Percentiles rank a stretch among this genome's conserved stretches.
phyloP scores from a whole-genome alignment of 257 asterid genomes.

The Leptodermis oblonga region DNA sequence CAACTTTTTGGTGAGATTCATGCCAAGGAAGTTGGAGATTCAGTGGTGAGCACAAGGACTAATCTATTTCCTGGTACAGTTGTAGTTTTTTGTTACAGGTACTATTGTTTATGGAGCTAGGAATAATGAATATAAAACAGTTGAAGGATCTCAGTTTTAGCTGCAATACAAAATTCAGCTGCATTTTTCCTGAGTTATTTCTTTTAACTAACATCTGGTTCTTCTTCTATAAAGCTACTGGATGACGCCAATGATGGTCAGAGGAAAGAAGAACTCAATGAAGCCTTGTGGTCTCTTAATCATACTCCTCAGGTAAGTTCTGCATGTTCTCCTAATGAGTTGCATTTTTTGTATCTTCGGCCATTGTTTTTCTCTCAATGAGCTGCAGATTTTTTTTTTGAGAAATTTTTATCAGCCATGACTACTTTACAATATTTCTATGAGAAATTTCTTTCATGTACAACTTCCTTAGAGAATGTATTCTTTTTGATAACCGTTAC shows the following conservation, averaged over 20 bases:
- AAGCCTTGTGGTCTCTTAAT: slow-evolving; percentile 72
- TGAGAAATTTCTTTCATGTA: background rate
- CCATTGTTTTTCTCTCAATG: background rate
- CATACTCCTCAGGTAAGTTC: slow-evolving; percentile 58
- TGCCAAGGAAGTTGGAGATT: slow-evolving; percentile 56
- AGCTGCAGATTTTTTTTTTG: background rate
- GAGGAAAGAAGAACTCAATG: slow-evolving; percentile 70
- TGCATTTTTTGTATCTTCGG: background rate
- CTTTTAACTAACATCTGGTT: slow-evolving; percentile 14
- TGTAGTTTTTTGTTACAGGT: background rate
- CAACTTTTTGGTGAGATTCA: slow-evolving; percentile 77
- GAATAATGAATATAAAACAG: background rate
- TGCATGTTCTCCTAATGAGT: background rate
- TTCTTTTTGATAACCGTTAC: background rate
- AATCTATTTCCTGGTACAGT: background rate
- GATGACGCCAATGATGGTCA: slow-evolving; percentile 33
- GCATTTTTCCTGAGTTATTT: background rate
- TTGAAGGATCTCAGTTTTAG: background rate
- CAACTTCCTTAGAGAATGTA: background rate
- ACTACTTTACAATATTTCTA: background rate
- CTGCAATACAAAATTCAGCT: background rate
- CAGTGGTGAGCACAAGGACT: slow-evolving; percentile 41
- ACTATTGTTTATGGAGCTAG: background rate
- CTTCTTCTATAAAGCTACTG: slow-evolving; percentile 43
- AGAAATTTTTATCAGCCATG: too few species aligned